phyloP scores from a whole-genome alignment of 2,329 filamentous ascomycete species.

The Alternaria gaisen region DNA sequence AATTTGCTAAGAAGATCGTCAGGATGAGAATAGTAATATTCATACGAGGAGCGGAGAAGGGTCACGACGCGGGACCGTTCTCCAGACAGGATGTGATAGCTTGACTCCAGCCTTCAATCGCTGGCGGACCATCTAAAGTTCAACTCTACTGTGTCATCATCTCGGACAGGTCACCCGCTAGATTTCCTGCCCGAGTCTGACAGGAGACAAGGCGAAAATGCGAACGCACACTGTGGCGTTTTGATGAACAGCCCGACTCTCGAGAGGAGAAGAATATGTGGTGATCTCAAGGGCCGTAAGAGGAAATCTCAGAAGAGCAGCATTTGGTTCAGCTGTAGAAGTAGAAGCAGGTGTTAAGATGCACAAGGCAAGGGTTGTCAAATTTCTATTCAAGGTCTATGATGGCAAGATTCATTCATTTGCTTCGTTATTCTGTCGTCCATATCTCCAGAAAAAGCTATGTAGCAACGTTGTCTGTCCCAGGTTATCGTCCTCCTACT shows the following conservation, averaged over 20 bases:
- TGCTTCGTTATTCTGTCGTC: background rate
- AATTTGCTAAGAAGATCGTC: background rate
- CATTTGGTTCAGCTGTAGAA: constrained; percentile 20
- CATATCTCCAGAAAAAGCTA: background rate
- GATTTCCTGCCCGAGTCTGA: background rate
- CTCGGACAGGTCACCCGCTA: background rate
- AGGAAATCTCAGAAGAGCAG: constrained; percentile 6
- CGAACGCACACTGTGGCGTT: background rate
- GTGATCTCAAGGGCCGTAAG: background rate
- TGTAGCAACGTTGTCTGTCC: constrained; percentile 7
- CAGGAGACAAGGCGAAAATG: constrained; percentile 12
- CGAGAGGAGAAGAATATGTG: constrained; percentile 17
- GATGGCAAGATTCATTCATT: background rate
- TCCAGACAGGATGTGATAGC: background rate
- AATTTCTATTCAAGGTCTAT: constrained; percentile 26
- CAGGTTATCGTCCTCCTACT: background rate
- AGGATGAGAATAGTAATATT: background rate
- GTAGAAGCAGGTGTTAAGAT: constrained; percentile 21
- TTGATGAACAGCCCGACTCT: background rate
- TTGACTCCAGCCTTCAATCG: background rate
- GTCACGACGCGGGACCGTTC: background rate
- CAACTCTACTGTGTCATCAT: background rate
- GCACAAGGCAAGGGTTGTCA: constrained; percentile 25
- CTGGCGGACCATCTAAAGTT: background rate
- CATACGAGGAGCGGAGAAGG: background rate